phyloP scores from a whole-genome alignment of 1,284 basidiomycete species.

The Coniferiporia sulphurascens region DNA sequence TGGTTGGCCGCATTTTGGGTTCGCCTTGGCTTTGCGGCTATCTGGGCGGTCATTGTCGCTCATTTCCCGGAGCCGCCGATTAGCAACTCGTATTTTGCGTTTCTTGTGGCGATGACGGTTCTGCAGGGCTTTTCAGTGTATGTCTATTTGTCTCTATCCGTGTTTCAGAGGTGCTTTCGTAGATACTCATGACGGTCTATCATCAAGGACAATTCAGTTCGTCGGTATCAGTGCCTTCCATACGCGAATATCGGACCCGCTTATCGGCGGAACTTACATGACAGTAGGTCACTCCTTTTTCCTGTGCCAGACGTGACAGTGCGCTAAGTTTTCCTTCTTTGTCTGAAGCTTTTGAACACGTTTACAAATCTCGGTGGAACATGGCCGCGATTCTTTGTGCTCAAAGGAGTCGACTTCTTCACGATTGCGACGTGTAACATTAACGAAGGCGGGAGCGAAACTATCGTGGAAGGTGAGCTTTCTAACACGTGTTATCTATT shows the following conservation, averaged over 20 bases:
- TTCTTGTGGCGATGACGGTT: conserved; percentile 80
- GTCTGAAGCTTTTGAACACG: conserved; percentile 81
- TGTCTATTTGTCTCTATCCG: conserved; percentile 27
- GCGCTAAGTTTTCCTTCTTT: conserved; percentile 46
- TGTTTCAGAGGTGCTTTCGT: background rate
- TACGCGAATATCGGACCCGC: conserved; percentile 92
- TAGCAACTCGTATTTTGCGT: conserved; percentile 73
- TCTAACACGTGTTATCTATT: too few relatives aligned
- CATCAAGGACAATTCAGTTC: conserved; percentile 87
- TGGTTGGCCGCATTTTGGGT: conserved; percentile 95
- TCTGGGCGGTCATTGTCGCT: conserved; percentile 79
- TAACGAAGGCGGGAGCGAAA: conserved; percentile 45
- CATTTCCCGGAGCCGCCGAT: conserved; percentile 81
- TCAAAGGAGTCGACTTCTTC: conserved; percentile 89
- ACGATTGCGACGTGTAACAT: conserved; percentile 79
- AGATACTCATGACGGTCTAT: background rate
- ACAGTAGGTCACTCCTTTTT: conserved; percentile 52
- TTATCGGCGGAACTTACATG: conserved; percentile 99
- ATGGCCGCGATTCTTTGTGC: conserved; percentile 92
- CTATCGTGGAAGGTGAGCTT: conserved; percentile 62
- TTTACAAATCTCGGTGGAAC: conserved; percentile 97
- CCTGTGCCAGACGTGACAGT: background rate
- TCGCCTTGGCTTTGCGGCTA: conserved; percentile 66
- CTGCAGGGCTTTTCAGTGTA: conserved; percentile 83
- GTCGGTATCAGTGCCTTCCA: conserved; percentile 99